Evolutionary conservation across 2,329 filamentous ascomycete genomes (phyloP), one percentile per base, ranked within the genome.

Genomic region (Fusarium sp.): DNA sequence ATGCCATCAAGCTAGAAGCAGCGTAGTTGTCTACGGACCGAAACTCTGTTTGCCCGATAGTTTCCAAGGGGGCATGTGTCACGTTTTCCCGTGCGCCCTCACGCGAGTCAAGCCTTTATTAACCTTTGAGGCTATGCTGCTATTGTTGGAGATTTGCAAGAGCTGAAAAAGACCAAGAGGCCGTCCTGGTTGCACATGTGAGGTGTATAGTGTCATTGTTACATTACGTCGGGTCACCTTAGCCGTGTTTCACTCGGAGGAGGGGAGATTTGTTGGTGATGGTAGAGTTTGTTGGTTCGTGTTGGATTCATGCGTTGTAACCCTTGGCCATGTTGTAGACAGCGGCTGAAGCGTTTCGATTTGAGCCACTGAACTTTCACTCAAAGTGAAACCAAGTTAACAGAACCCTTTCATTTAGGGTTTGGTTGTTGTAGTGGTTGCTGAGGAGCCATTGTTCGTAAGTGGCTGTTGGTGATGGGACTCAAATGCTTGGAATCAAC

Each of bases 91-190:
- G 33, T 31, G 25, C n/a, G 35, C 27, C 39, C 35, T 15, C 31
- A 14, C 31, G 41, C 52, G 64, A 67, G 64, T 67, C 64, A 67
- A 53, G 64, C 39, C 31, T 36, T 39, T 58, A 67, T 67, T 20
- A 37, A 53, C 48, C 46, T 64, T 48, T 39, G 54, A 25, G 53
- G 53, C 60, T 54, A 53, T 64, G 49, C 37, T 58, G 25, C 31
- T 50, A 47, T 58, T 41, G 54, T 47, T 46, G 43, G 61, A 8
- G 29, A 46, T 65, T 41, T 49, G 20, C 52, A 47, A 36, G 20
- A 57, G 46, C 43, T 63, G 51, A 40, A 63, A 46, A 4, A 18
- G 23, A 23, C 18, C 11, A 13, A 14, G 29, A 31, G 29, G 29
- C 13, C 13, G 15, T 17, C 23, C 29, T 31, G 29, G 29, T 59